Evolutionary conservation across 2,329 filamentous ascomycete species (phyloP).

Genomic region (Pseudophaeomoniella oleicola): DNA sequence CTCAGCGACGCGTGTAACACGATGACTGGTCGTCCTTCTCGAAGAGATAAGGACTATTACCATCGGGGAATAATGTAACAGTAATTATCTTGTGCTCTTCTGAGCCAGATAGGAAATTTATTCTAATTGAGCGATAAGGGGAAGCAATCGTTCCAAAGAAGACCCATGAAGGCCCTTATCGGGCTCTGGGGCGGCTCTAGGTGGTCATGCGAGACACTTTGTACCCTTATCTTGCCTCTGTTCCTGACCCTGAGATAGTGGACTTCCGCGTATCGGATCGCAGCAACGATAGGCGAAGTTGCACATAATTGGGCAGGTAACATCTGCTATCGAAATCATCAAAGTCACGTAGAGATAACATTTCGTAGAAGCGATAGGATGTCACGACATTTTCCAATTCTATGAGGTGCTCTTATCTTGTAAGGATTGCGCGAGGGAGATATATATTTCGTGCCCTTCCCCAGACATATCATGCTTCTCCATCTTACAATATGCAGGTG

Average conservation of each 20-base stretch:
- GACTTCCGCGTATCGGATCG: background rate
- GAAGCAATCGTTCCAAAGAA: no score
- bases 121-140: no score
- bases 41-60: no score
- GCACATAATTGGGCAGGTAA: background rate
- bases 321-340: background rate
- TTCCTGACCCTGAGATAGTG: slow-evolving; percentile 1
- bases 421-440: background rate
- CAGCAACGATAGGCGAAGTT: background rate
- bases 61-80: no score
- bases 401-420: background rate
- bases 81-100: no score
- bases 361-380: background rate
- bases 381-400: no score
- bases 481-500: no score
- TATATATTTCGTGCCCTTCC: background rate
- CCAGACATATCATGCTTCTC: no score
- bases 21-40: no score
- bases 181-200: background rate
- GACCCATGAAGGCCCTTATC: no score
- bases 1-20: no score
- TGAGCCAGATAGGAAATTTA: no score
- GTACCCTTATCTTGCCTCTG: background rate
- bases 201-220: background rate
- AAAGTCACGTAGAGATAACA: background rate